A percentile compares a stretch with the other conserved stretches of the same genome.
Conservation (phyloP, 192 early-diverging fungal genomes). For the Obelidium mucronatum region DNA sequence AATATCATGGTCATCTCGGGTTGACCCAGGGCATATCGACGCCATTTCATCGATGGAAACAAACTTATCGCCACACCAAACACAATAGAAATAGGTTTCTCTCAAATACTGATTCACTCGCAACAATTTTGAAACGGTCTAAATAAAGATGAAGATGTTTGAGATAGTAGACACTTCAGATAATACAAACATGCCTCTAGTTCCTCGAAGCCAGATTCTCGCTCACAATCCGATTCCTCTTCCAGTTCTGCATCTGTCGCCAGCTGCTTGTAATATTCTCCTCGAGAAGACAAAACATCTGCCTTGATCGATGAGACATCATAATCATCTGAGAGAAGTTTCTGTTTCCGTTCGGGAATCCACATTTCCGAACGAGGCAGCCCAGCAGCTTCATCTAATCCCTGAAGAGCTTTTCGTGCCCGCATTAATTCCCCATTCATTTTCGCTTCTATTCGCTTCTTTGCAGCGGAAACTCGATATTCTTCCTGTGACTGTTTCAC, state of each 20-base stretch:
- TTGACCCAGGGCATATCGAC: slow-evolving; percentile 65
- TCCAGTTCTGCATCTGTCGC: slow-evolving; percentile 20
- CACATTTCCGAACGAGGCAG: background rate
- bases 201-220: slow-evolving; percentile 37
- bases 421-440: slow-evolving; percentile 6
- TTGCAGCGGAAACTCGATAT: background rate
- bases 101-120: slow-evolving; percentile 60
- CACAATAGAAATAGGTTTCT: slow-evolving; percentile 63
- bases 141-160: background rate
- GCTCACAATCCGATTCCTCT: slow-evolving; percentile 32
- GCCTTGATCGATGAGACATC: background rate
- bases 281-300: slow-evolving; percentile 27
- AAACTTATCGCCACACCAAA: slow-evolving; percentile 72
- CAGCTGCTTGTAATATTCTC: slow-evolving; percentile 42
- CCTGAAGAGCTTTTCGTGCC: slow-evolving; percentile 20
- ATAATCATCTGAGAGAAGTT: slow-evolving; percentile 19
- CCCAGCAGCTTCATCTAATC: slow-evolving; percentile 15
- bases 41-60: slow-evolving; percentile 58
- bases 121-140: slow-evolving; percentile 59
- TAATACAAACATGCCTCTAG: slow-evolving; percentile 31
- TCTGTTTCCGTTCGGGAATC: slow-evolving; percentile 26
- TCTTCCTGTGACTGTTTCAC: slow-evolving; percentile 20
- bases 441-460: background rate
- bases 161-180: background rate
- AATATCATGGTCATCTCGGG: slow-evolving; percentile 65